phyloP scores from a whole-genome alignment of 208 protist genomes.

The Entamoeba dispar region DNA sequence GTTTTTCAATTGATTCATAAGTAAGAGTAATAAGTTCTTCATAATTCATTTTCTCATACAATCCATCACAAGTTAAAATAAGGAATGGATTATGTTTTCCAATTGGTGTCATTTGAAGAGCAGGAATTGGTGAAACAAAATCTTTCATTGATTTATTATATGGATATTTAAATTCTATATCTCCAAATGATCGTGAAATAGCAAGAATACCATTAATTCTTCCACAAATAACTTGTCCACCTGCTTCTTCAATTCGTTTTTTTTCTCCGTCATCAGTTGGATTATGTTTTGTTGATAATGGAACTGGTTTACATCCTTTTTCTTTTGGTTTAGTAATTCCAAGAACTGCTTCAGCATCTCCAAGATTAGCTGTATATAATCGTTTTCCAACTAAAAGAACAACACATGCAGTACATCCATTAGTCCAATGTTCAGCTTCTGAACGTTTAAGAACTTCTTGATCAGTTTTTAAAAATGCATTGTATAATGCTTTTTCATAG shows the following conservation, averaged over 20 bases:
- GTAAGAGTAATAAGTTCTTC: neutral
- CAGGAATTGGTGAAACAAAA: neutral
- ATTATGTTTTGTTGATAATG: conserved; percentile 25
- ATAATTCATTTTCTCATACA: neutral
- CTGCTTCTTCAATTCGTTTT: neutral
- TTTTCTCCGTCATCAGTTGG: too few species aligned
- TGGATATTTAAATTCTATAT: neutral
- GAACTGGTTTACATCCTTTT: neutral
- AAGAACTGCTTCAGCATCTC: neutral
- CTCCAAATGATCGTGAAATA: neutral
- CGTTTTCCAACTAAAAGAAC: neutral
- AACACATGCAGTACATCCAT: conserved; percentile 1
- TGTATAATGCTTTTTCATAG: neutral
- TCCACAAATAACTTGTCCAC: conserved; percentile 4
- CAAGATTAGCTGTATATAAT: conserved; percentile 5
- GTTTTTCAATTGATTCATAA: neutral
- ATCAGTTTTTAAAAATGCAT: neutral
- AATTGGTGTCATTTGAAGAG: neutral
- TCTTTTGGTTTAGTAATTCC: neutral
- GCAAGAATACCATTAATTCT: conserved; percentile 10
- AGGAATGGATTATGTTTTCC: neutral
- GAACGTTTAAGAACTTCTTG: neutral
- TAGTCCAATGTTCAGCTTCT: neutral
- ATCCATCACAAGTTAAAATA: neutral
- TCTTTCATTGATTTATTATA: neutral